Percentiles rank a stretch among this genome's conserved stretches.
Conservation (phyloP, 306 rosid genomes). For the Pterocarpus santalinus region DNA sequence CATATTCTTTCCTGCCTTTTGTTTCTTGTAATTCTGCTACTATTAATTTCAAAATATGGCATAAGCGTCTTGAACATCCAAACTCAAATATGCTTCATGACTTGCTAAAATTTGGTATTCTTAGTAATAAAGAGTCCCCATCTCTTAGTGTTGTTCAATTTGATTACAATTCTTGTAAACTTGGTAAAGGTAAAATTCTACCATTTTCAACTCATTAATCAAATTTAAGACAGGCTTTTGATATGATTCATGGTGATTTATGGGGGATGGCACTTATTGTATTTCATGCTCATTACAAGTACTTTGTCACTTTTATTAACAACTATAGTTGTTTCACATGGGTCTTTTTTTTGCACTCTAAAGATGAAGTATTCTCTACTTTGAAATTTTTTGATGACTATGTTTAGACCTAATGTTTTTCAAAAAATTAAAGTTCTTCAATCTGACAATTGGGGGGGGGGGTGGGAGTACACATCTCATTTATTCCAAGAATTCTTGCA, state of each 20-base stretch:
- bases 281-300: no score
- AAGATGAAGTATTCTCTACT: no score
- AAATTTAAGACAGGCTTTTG: no score
- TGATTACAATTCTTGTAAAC: not conserved
- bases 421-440: no score
- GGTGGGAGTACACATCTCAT: slow-evolving; percentile 6
- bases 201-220: no score
- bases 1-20: not conserved
- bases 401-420: not conserved
- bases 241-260: no score
- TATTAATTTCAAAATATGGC: not conserved
- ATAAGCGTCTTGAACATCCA: slow-evolving; percentile 12
- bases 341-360: no score
- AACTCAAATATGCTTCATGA: slow-evolving; percentile 1
- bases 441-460: not conserved
- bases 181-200: no score
- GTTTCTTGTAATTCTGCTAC: not conserved
- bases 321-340: no score
- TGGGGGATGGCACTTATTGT: no score
- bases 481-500: slow-evolving; percentile 20
- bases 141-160: slow-evolving; percentile 6
- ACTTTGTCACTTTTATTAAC: no score
- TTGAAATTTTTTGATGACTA: not conserved
- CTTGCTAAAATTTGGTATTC: not conserved
- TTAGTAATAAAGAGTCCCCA: not conserved